Evolutionary conservation across 2,329 filamentous ascomycete species (phyloP), one percentile per base, ranked within the genome.

Genomic region (Harringtonia aguacate): DNA sequence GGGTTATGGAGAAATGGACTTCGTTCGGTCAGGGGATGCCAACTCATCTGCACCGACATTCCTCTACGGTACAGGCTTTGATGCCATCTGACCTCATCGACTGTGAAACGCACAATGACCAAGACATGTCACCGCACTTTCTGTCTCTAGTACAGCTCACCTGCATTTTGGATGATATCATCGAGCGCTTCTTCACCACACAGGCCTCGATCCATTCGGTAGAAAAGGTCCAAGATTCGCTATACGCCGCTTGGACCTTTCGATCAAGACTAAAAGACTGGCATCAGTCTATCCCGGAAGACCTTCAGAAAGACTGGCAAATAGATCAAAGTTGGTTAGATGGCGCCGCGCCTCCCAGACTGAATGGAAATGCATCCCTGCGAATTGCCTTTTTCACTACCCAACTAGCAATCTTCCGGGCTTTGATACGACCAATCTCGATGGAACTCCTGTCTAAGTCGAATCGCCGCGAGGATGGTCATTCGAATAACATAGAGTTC

Each of bases 1-100:
- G 35, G 15, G 30, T 39, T 13, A 44, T 36, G 10, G 46, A 48
- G 30, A 42, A 29, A 12, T 48, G 46, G 46, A 42, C 28, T 4
- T 27, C 43, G 3, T 45, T 45, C 28, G 43, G 46, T 9, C 42
- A 41, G 21, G 46, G 46, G 3, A 41, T 48, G 42, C 38, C 38
- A n/a, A 48, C 38, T n/a, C 46, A 48, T 31, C 10, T 48, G 18
- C 8, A 29, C n/a, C 27, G 31, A 13, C 17, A 40, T 4, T 21
- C 31, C 8, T n/a, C 15, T 14, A 33, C 35, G 8, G 36, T 40
- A 6, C 30, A 20, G n/a, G 21, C 18, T 2, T 10, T 36, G 30
- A 18, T 14, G 20, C 8, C 10, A 3, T 18, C 15, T 3, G 45
- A 46, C 14, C 18, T 44, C 9, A 15, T 28, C 4, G 41, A 44